These are phyloP conservation scores for Phytophthora syringae DNA, from an alignment of 352 stramenopile species.

Conservation along the genomic window DNA sequence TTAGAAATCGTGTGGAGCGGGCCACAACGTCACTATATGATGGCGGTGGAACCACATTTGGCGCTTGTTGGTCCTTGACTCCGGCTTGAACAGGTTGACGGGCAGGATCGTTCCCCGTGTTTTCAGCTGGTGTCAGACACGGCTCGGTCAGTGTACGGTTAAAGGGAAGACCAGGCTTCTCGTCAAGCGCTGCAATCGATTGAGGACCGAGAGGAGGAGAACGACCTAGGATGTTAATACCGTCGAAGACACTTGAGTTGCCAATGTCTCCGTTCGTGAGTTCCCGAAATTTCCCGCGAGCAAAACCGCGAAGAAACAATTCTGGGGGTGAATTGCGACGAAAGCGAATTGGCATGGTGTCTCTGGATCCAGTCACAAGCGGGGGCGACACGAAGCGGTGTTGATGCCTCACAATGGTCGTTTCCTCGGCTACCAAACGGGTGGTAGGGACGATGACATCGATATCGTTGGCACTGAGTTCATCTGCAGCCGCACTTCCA, in stretches of 20 bases:
- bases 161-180: conserved; percentile 17
- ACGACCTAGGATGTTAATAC: conserved; percentile 49
- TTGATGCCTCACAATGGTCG: conserved; percentile 11
- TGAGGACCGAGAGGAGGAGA: conserved; percentile 38
- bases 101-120: conserved; percentile 1
- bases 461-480: neutral
- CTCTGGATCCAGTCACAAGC: conserved; percentile 49
- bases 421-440: conserved; percentile 12
- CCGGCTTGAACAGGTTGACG: conserved; percentile 2
- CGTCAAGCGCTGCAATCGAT: conserved; percentile 11
- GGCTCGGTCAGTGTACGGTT: conserved; percentile 28
- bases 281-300: conserved; percentile 34
- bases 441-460: conserved; percentile 2
- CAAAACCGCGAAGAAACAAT: conserved; percentile 64
- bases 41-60: conserved; percentile 31
- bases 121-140: conserved; percentile 3
- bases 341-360: conserved; percentile 40
- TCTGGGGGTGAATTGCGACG: conserved; percentile 76
- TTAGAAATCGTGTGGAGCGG: conserved; percentile 79
- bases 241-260: conserved; percentile 18
- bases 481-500: neutral
- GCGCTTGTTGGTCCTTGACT: conserved; percentile 14
- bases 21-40: conserved; percentile 71
- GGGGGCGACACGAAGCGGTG: conserved; percentile 60
- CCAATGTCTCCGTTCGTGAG: conserved; percentile 25